Conservation (phyloP, 257 asterid species). For the Solanum stenotomum region DNA sequence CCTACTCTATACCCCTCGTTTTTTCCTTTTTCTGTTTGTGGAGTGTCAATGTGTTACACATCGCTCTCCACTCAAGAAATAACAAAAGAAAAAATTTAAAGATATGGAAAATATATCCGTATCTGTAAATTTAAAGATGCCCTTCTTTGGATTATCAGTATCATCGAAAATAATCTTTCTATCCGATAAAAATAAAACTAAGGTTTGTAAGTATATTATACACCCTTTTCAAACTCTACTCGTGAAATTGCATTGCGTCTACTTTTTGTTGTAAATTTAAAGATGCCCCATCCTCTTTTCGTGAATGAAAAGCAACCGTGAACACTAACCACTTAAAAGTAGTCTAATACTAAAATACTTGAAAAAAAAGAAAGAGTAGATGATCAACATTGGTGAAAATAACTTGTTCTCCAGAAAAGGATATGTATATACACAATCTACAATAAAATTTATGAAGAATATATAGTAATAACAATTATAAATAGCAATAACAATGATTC, state of each 20-base stretch:
- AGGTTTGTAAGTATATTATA: too few relatives aligned
- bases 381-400: conserved; percentile 14
- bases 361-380: conserved; percentile 1
- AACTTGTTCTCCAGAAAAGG: conserved; percentile 9
- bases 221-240: not conserved
- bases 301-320: conserved; percentile 66
- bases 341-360: conserved; percentile 18
- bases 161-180: rapidly evolving
- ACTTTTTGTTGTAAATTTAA: not conserved
- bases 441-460: not conserved
- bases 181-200: not conserved
- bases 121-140: conserved; percentile 15
- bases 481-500: conserved; percentile 1
- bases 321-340: conserved; percentile 52
- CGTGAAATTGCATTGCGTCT: not conserved
- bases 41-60: conserved; percentile 8
- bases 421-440: not conserved
- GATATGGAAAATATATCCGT: not conserved
- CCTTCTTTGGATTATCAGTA: not conserved
- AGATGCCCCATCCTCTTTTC: conserved; percentile 43
- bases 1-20: not conserved
- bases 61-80: conserved; percentile 18
- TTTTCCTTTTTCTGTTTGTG: not conserved
- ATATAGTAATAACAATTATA: not conserved
- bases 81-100: not conserved